These are phyloP conservation scores for Yamadazyma blattariae DNA, from an alignment of 1,139 yeast genomes.

Conservation along the genomic window DNA sequence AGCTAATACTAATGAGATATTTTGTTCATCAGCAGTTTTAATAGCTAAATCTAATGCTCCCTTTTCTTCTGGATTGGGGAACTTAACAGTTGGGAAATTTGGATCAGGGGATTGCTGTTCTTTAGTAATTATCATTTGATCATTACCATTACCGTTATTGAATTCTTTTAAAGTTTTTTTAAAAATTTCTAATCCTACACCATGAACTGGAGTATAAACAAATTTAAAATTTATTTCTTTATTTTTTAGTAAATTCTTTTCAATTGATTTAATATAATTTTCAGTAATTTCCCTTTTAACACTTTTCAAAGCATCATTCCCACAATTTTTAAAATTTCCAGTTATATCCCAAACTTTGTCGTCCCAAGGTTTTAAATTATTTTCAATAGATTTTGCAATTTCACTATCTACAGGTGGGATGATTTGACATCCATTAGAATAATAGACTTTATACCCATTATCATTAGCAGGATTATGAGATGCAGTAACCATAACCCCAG, in stretches of 20 bases:
- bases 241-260: conserved; percentile 22
- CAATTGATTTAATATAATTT: conserved; percentile 33
- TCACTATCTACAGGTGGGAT: conserved; percentile 85
- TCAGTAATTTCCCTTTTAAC: conserved; percentile 32
- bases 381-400: conserved; percentile 63
- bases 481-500: conserved; percentile 95
- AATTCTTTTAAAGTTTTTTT: conserved; percentile 26
- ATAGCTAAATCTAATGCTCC: conserved; percentile 85
- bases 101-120: conserved; percentile 81
- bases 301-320: conserved; percentile 19
- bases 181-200: conserved; percentile 70
- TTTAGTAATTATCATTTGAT: conserved; percentile 34
- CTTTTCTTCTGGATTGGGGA: conserved; percentile 95
- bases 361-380: conserved; percentile 62
- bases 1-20: conserved; percentile 64
- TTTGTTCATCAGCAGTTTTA: conserved; percentile 43
- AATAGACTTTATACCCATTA: conserved; percentile 94
- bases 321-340: conserved; percentile 26
- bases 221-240: conserved; percentile 36
- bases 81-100: conserved; percentile 74
- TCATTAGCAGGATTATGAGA: conserved; percentile 93
- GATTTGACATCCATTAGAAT: conserved; percentile 92
- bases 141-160: too few relatives aligned
- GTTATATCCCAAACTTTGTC: conserved; percentile 48
- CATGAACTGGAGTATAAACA: conserved; percentile 94